Conservation (phyloP, 2,329 filamentous ascomycete species). For the Hypoxylon sp. region DNA sequence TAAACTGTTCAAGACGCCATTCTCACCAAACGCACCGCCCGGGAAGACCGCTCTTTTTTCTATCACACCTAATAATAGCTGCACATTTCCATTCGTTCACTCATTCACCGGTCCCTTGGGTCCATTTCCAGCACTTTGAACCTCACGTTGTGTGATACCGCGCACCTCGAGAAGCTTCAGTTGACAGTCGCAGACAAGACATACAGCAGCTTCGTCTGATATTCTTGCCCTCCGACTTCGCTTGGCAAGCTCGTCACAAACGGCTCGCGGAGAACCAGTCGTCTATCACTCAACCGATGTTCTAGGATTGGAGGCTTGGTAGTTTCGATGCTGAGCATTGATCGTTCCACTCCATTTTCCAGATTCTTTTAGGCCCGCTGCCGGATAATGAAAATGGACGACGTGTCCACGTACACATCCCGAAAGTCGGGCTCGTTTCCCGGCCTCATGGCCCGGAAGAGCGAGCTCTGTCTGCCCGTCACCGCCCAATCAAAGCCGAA, state of each 20-base stretch:
- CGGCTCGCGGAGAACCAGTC: background rate
- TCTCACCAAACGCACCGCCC: constrained; percentile 16
- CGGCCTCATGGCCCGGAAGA: constrained; percentile 39
- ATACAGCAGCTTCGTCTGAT: constrained; percentile 4
- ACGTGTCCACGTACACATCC: constrained; percentile 39
- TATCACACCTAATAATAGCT: constrained; percentile 22
- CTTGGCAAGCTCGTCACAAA: background rate
- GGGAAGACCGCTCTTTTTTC: constrained; percentile 33
- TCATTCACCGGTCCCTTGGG: constrained; percentile 16
- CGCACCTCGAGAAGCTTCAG: background rate
- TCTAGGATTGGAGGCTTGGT: constrained; percentile 12
- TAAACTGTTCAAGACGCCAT: constrained; percentile 24
- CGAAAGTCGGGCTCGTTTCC: constrained; percentile 38
- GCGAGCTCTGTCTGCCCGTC: constrained; percentile 43
- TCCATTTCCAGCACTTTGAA: constrained; percentile 5
- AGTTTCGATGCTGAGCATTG: constrained; percentile 35
- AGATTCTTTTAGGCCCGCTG: constrained; percentile 5
- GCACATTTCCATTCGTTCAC: constrained; percentile 20
- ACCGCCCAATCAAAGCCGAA: constrained; percentile 48
- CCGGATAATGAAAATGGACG: constrained; percentile 40
- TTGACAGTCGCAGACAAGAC: constrained; percentile 5
- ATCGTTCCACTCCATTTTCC: constrained; percentile 16
- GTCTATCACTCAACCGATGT: constrained; percentile 10
- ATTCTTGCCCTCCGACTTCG: background rate
- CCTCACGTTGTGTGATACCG: background rate